phyloP scores from a whole-genome alignment of 306 rosid species.

The Luffa acutangula region DNA sequence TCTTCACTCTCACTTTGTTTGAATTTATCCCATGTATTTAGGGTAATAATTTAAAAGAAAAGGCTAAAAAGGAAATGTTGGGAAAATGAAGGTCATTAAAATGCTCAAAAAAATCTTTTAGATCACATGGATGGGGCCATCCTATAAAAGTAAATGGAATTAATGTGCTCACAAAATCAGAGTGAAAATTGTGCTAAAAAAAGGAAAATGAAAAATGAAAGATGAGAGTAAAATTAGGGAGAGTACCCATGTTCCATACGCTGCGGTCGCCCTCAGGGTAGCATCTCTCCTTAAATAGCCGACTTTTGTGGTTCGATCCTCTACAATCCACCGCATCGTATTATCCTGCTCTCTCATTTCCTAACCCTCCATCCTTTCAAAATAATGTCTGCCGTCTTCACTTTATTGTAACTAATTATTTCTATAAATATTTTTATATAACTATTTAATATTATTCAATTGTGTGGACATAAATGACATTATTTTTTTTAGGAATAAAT shows the following conservation, averaged over 20 bases:
- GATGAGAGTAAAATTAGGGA: not conserved
- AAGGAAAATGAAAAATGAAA: not conserved
- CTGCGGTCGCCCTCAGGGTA: not conserved
- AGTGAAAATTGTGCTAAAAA: not conserved
- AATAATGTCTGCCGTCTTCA: not conserved
- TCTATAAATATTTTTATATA: not conserved
- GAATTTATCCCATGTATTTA: no score
- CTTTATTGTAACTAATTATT: not conserved
- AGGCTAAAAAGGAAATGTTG: not conserved
- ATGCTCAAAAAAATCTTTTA: not conserved
- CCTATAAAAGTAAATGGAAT: not conserved
- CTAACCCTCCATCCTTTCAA: not conserved
- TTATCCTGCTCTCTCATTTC: not conserved
- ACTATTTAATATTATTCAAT: not conserved
- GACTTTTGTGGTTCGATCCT: not conserved
- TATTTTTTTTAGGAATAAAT: not conserved
- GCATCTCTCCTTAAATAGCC: not conserved
- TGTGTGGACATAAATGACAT: not conserved
- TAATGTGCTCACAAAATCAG: conserved; percentile 1
- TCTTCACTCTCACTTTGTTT: no score
- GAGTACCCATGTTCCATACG: not conserved
- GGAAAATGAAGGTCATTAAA: not conserved
- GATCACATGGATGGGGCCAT: not conserved
- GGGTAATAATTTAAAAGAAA: no score
- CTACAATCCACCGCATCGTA: not conserved